Evolutionary conservation across 2,329 filamentous ascomycete species (phyloP).

Genomic region (Microsporum canis): DNA sequence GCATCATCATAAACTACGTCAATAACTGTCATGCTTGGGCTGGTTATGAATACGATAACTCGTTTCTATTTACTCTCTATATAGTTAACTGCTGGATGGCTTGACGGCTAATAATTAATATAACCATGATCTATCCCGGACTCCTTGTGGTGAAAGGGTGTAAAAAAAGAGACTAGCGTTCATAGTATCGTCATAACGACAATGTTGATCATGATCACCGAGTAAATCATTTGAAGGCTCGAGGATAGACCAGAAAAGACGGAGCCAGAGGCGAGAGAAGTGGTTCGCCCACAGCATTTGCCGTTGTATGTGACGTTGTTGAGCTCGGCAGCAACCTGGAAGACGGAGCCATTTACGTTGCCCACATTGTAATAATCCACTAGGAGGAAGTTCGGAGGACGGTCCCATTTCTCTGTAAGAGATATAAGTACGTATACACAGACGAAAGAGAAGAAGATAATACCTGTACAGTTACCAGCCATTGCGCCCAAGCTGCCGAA

Average conservation of each 20-base stretch:
- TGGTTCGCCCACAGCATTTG: constrained; percentile 27
- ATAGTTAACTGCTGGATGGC: not conserved
- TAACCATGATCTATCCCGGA: too few species aligned
- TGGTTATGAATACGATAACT: too few species aligned
- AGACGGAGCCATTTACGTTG: constrained; percentile 58
- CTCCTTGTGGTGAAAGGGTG: not conserved
- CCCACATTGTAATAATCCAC: constrained; percentile 78
- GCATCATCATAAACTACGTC: not conserved
- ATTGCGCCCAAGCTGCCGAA: constrained; percentile 55
- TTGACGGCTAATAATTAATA: too few species aligned
- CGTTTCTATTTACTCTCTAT: not conserved
- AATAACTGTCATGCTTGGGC: too few species aligned
- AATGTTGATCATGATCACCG: not conserved
- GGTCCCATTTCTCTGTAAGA: constrained; percentile 46
- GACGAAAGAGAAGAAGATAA: constrained; percentile 14
- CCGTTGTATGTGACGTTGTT: constrained; percentile 61
- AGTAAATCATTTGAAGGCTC: not conserved
- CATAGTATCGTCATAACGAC: not conserved
- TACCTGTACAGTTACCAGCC: constrained; percentile 50
- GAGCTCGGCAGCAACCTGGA: constrained; percentile 56
- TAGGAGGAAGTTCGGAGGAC: constrained; percentile 64
- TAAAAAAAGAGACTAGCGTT: not conserved
- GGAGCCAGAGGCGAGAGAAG: constrained; percentile 8
- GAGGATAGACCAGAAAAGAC: not conserved
- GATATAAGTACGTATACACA: constrained; percentile 9